phyloP scores from a whole-genome alignment of 2,329 filamentous ascomycete species.

The Coleophoma crateriformis region DNA sequence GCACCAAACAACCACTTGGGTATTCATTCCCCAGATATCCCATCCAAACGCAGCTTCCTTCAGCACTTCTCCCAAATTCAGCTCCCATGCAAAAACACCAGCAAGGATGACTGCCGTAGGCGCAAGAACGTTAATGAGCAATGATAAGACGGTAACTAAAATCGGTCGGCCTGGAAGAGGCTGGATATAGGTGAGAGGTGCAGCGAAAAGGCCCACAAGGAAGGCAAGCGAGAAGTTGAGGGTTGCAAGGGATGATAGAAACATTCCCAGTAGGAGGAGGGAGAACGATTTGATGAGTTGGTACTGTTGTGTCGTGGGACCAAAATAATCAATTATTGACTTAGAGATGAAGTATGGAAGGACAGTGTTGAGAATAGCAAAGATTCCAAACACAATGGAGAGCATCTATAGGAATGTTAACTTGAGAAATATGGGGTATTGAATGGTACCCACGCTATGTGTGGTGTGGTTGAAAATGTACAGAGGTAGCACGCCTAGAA shows the following conservation, averaged over 20 bases:
- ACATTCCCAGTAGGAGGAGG: slow-evolving; percentile 86
- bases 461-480: slow-evolving; percentile 79
- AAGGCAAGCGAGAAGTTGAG: slow-evolving; percentile 93
- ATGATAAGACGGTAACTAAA: slow-evolving; percentile 35
- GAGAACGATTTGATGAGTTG: slow-evolving; percentile 85
- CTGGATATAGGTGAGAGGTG: slow-evolving; percentile 71
- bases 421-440: not conserved
- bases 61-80: slow-evolving; percentile 53
- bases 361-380: slow-evolving; percentile 46
- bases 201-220: slow-evolving; percentile 72
- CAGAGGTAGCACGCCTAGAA: slow-evolving; percentile 73
- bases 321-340: slow-evolving; percentile 43
- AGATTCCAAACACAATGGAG: slow-evolving; percentile 50
- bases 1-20: slow-evolving; percentile 84
- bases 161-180: slow-evolving; percentile 36
- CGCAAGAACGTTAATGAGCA: slow-evolving; percentile 53
- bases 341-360: slow-evolving; percentile 53
- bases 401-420: slow-evolving; percentile 42
- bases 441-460: slow-evolving; percentile 42
- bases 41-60: slow-evolving; percentile 77
- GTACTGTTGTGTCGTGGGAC: slow-evolving; percentile 62
- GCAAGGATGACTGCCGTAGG: slow-evolving; percentile 51
- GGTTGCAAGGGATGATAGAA: slow-evolving; percentile 85
- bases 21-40: slow-evolving; percentile 86
- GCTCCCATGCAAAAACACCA: slow-evolving; percentile 39